A percentile compares a stretch with the other conserved stretches of the same genome.
Conservation (phyloP, 2,329 filamentous ascomycete species). For the Paracorniculantispora psalliotae region DNA sequence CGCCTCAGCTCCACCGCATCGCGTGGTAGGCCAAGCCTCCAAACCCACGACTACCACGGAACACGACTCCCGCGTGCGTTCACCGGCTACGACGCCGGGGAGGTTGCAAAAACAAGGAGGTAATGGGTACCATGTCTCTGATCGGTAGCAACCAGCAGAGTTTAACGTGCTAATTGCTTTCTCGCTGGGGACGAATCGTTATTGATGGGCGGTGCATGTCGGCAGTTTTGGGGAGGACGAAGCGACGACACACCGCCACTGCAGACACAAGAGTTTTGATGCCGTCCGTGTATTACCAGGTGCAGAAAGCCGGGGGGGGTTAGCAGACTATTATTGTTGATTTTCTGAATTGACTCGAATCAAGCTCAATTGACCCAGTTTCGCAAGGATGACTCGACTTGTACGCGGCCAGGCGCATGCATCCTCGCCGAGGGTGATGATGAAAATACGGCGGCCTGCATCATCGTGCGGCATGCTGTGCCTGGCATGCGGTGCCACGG, state of each 20-base stretch:
- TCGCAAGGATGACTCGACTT: conserved; percentile 4
- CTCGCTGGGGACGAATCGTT: not conserved
- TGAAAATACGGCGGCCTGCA: not conserved
- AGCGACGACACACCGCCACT: conserved; percentile 10
- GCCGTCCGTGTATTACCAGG: not conserved
- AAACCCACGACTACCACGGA: no score
- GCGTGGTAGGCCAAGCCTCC: conserved; percentile 3
- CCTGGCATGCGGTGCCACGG: not conserved
- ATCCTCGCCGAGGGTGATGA: not conserved
- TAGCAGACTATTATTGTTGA: not conserved
- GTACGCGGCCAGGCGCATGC: not conserved
- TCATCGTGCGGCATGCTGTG: conserved; percentile 8
- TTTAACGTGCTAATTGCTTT: no score
- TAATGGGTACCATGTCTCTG: no score
- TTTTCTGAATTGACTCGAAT: not conserved
- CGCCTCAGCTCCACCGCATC: not conserved
- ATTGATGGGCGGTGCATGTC: not conserved
- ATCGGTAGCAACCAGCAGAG: no score
- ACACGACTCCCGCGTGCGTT: no score
- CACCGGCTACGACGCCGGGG: no score
- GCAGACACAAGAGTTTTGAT: not conserved
- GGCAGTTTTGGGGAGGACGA: not conserved
- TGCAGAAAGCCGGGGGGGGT: not conserved
- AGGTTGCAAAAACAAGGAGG: no score
- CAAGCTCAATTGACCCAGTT: not conserved